Conservation (phyloP, 108 stramenopile genomes). For the Pseudonitzschia multiseries region DNA sequence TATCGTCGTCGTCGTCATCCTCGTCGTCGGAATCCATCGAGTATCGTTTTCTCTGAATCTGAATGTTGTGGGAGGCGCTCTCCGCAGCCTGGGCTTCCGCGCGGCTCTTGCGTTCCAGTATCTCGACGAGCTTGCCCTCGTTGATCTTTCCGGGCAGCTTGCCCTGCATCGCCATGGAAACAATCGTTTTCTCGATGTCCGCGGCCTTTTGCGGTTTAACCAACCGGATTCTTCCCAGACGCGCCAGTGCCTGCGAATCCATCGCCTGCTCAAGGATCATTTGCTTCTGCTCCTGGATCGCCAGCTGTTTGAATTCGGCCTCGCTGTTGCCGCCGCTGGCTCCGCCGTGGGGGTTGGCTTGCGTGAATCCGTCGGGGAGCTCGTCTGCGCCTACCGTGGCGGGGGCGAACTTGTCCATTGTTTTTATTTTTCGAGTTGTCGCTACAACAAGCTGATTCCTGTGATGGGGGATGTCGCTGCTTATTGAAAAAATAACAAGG, state of each 20-base stretch:
- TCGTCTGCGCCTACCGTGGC: conserved; percentile 30
- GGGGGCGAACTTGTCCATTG: conserved; percentile 15
- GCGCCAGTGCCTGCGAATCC: conserved; percentile 74
- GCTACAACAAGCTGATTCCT: neutral
- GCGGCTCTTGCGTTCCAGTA: conserved; percentile 69
- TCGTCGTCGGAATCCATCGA: conserved; percentile 90
- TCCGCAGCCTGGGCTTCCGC: conserved; percentile 37
- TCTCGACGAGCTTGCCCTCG: conserved; percentile 82
- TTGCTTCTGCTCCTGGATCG: conserved; percentile 60
- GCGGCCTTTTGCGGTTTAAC: conserved; percentile 47
- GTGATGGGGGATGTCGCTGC: too few relatives aligned
- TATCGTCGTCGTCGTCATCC: conserved; percentile 77
- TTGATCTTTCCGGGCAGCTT: conserved; percentile 77
- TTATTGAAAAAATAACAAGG: too few relatives aligned
- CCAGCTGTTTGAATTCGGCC: conserved; percentile 30
- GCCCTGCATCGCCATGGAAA: conserved; percentile 64
- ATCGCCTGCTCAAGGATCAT: conserved; percentile 80
- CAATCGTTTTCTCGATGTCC: conserved; percentile 62
- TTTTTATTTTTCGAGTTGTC: too few relatives aligned
- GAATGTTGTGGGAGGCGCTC: conserved; percentile 48
- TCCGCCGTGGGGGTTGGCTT: conserved; percentile 2
- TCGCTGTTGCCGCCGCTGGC: neutral
- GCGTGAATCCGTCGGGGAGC: conserved; percentile 48
- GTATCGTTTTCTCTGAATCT: conserved; percentile 85
- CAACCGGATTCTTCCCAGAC: conserved; percentile 73